Conservation (phyloP, 1,284 basidiomycete species). For the Ganoderma sinense region DNA sequence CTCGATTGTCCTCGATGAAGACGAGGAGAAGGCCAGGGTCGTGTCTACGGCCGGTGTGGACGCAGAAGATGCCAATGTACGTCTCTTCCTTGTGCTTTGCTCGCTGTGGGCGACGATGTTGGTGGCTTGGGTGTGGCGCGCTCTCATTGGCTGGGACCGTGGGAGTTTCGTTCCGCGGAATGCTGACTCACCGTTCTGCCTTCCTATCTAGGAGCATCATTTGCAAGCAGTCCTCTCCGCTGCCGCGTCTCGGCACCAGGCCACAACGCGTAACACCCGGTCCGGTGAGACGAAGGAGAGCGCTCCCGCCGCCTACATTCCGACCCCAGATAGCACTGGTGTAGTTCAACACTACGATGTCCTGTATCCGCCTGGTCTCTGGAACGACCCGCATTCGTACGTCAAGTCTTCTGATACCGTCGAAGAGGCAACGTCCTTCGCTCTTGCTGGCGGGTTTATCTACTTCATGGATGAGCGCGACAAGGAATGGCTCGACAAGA, state of each 20-base stretch:
- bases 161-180: conserved; percentile 61
- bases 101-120: conserved; percentile 52
- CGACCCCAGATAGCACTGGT: conserved; percentile 90
- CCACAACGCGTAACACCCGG: conserved; percentile 49
- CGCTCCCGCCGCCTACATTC: conserved; percentile 80
- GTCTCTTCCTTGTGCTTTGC: conserved; percentile 48
- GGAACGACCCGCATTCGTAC: conserved; percentile 83
- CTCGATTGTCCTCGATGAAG: conserved; percentile 82
- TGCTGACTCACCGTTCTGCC: conserved; percentile 61
- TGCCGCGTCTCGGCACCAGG: conserved; percentile 65
- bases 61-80: conserved; percentile 89
- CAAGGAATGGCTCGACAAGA: conserved; percentile 91
- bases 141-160: conserved; percentile 55
- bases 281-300: conserved; percentile 52
- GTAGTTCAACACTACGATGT: conserved; percentile 78
- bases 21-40: conserved; percentile 79
- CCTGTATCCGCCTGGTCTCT: conserved; percentile 74
- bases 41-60: conserved; percentile 77
- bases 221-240: conserved; percentile 87
- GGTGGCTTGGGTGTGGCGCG: conserved; percentile 51
- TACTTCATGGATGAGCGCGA: conserved; percentile 99
- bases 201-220: conserved; percentile 83
- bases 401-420: conserved; percentile 89
- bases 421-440: conserved; percentile 75
- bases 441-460: conserved; percentile 73